Conservation (phyloP, 2,329 filamentous ascomycete genomes). For the Leptodontidium sp. region DNA sequence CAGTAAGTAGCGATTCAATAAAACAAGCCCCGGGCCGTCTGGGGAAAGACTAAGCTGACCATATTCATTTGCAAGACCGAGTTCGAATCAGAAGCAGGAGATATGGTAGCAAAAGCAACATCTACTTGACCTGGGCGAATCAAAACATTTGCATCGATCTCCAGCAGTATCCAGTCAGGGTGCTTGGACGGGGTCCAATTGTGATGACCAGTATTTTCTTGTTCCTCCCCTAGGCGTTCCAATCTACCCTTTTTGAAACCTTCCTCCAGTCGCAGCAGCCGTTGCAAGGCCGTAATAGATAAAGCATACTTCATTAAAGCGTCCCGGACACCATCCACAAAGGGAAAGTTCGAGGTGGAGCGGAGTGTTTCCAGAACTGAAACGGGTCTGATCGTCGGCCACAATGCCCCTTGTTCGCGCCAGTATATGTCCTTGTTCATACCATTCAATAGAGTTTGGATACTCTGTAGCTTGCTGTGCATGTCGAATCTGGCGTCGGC, state of each 20-base stretch:
- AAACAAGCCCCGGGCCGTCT: neutral
- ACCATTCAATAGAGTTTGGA: neutral
- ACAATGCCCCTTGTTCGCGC: slow-evolving; percentile 51
- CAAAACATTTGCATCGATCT: slow-evolving; percentile 70
- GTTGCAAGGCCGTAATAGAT: slow-evolving; percentile 52
- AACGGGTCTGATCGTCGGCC: slow-evolving; percentile 51
- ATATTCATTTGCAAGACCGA: slow-evolving; percentile 73
- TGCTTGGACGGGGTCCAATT: slow-evolving; percentile 49
- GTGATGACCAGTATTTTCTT: slow-evolving; percentile 50
- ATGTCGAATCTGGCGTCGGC: neutral
- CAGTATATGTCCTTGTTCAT: slow-evolving; percentile 41
- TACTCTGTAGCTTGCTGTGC: neutral
- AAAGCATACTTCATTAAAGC: slow-evolving; percentile 51
- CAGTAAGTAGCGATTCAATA: neutral
- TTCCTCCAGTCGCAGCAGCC: slow-evolving; percentile 53
- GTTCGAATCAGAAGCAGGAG: slow-evolving; percentile 59
- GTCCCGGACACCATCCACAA: slow-evolving; percentile 49
- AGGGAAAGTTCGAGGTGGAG: slow-evolving; percentile 42
- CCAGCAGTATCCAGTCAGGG: slow-evolving; percentile 71
- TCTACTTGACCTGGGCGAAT: slow-evolving; percentile 69
- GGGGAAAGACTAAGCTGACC: slow-evolving; percentile 40
- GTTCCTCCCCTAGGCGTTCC: slow-evolving; percentile 49
- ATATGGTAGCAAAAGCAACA: slow-evolving; percentile 67
- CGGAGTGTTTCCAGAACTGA: slow-evolving; percentile 55
- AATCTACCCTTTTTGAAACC: slow-evolving; percentile 45